Evolutionary conservation across 2,329 filamentous ascomycete genomes (phyloP), one percentile per base, ranked within the genome.

Genomic region (Sporothrix brunneoviolacea): DNA sequence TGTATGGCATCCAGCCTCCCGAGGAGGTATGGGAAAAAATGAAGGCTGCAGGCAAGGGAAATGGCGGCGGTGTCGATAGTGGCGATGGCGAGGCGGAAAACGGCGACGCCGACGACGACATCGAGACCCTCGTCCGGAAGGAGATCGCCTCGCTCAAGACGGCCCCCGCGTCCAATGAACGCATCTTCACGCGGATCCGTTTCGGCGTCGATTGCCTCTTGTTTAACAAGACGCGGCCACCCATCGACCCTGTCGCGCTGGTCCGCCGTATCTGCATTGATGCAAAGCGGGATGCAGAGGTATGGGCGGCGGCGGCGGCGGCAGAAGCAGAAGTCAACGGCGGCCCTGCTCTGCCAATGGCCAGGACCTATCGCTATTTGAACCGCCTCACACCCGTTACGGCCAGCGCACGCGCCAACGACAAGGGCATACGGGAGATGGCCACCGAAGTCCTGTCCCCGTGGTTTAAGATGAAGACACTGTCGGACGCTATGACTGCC

Each of bases 41-140:
- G n/a, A n/a, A n/a, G n/a, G n/a, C n/a, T n/a, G n/a, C n/a, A n/a
- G n/a, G n/a, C n/a, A n/a, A n/a, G n/a, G n/a, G n/a, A n/a, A n/a
- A n/a, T n/a, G 10, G 47, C 12, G n/a, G 18, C 12, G 18, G 28
- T n/a, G 4, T 8, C 9, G 21, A 19, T 30, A 30, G 43, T 9
- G 15, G 8, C 18, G 15, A 22, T 10, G 28, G 21, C 15, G 37
- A 35, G 18, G 6, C 24, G 16, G 22, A 27, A 2, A n/a, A 61
- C 21, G 56, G 60, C 19, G 60, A 65, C 50, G 60, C 71, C 6
- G 70, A 70, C 16, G 73, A 74, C n/a, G 85, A 89, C 58, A 88
- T 93, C 58, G 87, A 90, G 62, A 74, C 79, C 5, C 77, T 82
- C 24, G 88, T 93, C 58, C 65, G 80, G 58, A 82, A 81, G 61